Conservation (phyloP, 208 protist genomes). For the Leishmania martiniquensis region DNA sequence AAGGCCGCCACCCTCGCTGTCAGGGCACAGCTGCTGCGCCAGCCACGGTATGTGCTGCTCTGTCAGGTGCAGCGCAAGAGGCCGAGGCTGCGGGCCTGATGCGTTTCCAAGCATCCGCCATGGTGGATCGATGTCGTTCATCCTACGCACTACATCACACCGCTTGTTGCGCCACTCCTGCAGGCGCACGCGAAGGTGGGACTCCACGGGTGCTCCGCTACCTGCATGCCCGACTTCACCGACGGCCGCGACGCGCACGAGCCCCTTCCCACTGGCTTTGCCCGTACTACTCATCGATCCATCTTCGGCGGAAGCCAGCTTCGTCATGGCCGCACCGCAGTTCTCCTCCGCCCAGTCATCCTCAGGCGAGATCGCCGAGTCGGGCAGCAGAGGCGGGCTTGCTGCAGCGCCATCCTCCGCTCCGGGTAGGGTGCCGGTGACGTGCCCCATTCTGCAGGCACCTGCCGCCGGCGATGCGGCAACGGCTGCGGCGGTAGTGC, state of each 20-base stretch:
- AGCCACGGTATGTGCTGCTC: constrained; percentile 63
- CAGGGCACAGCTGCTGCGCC: constrained; percentile 35
- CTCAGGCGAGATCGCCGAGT: background rate
- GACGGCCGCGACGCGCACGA: background rate
- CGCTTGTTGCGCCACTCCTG: background rate
- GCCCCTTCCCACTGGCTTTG: background rate
- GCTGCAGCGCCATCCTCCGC: background rate
- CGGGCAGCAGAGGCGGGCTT: background rate
- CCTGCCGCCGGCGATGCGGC: background rate
- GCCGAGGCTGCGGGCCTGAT: constrained; percentile 17
- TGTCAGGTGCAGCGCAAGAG: constrained; percentile 57
- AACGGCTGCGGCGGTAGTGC: background rate
- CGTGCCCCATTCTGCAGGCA: background rate
- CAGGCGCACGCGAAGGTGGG: background rate
- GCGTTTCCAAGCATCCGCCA: constrained; percentile 27
- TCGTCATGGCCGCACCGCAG: background rate
- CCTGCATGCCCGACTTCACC: background rate
- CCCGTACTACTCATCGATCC: background rate
- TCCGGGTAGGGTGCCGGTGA: background rate
- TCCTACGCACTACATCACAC: constrained; percentile 22
- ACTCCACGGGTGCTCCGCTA: background rate
- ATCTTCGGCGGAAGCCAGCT: background rate
- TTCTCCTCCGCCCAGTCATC: background rate
- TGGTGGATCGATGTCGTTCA: constrained; percentile 29
- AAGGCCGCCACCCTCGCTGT: constrained; percentile 30